phyloP scores from a whole-genome alignment of 2,329 filamentous ascomycete genomes.

The Calonectria crousiana region DNA sequence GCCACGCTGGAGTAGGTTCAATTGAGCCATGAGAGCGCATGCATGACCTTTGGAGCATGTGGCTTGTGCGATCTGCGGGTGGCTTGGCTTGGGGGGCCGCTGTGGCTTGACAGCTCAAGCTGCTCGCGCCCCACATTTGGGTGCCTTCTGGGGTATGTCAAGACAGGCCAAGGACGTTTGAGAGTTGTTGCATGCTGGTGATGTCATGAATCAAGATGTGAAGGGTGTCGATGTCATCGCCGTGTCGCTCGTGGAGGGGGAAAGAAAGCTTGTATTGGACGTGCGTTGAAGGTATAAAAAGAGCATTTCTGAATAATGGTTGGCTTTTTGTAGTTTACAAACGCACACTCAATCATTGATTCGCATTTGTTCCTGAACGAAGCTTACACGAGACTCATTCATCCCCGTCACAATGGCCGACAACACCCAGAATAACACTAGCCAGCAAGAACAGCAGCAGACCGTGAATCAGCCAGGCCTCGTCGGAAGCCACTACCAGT shows the following conservation, averaged over 20 bases:
- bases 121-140: neutral
- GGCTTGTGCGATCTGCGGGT: conserved; percentile 3
- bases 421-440: conserved; percentile 39
- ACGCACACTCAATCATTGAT: neutral
- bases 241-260: conserved; percentile 25
- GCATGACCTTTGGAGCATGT: neutral
- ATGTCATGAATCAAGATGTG: conserved; percentile 42
- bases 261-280: neutral
- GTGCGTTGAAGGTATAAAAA: conserved; percentile 32
- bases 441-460: conserved; percentile 45
- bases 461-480: conserved; percentile 64
- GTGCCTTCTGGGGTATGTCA: conserved; percentile 16
- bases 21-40: conserved; percentile 17
- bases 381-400: conserved; percentile 19
- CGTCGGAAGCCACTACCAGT: conserved; percentile 73
- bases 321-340: neutral
- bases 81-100: neutral
- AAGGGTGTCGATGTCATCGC: conserved; percentile 45
- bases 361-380: neutral
- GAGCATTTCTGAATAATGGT: neutral
- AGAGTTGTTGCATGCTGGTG: conserved; percentile 26
- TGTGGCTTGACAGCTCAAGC: neutral
- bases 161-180: neutral
- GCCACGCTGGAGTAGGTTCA: conserved; percentile 22
- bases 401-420: conserved; percentile 43